Percentiles rank a stretch among this genome's conserved stretches.
Evolutionary conservation across 1,139 yeast species (phyloP).

Genomic region (Scheffersomyces lignicola): DNA sequence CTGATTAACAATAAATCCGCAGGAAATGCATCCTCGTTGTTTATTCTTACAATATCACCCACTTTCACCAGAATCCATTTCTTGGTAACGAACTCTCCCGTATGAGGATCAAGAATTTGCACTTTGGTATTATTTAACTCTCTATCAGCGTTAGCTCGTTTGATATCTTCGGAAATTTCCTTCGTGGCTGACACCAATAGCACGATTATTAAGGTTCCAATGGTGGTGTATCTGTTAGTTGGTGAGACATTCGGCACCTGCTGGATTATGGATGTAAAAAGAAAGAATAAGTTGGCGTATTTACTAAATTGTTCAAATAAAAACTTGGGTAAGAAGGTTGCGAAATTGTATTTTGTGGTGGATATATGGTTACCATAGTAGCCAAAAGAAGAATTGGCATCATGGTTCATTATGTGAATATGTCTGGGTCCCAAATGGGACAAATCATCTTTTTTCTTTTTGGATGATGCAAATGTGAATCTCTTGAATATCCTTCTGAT

Average conservation of each 20-base stretch:
- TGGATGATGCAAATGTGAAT: conserved; percentile 13
- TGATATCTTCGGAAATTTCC: conserved; percentile 87
- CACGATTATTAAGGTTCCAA: conserved; percentile 85
- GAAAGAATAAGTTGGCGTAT: conserved; percentile 91
- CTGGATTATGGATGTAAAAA: conserved; percentile 90
- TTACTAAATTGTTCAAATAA: conserved; percentile 95
- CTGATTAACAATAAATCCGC: conserved; percentile 85
- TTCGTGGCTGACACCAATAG: conserved; percentile 88
- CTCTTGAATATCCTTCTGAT: conserved; percentile 48
- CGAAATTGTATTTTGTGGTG: conserved; percentile 94
- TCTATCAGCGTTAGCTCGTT: conserved; percentile 84
- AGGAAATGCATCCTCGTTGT: conserved; percentile 89
- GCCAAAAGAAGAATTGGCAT: conserved; percentile 53
- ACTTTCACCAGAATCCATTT: conserved; percentile 89
- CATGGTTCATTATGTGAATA: conserved; percentile 63
- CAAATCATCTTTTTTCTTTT: conserved; percentile 6
- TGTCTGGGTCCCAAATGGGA: conserved; percentile 54
- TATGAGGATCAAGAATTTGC: conserved; percentile 59
- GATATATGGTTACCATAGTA: conserved; percentile 86
- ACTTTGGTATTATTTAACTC: conserved; percentile 83
- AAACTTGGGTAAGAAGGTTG: conserved; percentile 93
- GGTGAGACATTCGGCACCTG: conserved; percentile 98
- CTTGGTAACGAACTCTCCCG: conserved; percentile 62
- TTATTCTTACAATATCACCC: conserved; percentile 86
- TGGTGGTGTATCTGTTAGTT: conserved; percentile 92